phyloP scores from a whole-genome alignment of 495 filamentous ascomycete species.

The Copromyces sp. region DNA sequence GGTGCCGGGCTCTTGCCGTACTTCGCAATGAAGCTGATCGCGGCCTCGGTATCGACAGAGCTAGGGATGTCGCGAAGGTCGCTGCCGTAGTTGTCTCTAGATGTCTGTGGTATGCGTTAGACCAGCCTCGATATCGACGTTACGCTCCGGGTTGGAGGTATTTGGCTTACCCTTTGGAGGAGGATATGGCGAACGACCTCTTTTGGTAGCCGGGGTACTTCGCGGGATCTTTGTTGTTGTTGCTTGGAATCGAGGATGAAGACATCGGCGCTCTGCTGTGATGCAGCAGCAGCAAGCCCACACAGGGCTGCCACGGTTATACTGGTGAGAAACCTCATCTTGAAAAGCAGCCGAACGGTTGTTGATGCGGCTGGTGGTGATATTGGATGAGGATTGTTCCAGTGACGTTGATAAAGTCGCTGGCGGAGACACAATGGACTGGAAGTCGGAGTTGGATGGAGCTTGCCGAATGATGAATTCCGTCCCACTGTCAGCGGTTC shows the following conservation, averaged over 20 bases:
- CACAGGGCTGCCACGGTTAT: constrained; percentile 18
- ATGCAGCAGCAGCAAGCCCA: constrained; percentile 16
- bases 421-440: neutral
- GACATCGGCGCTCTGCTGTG: constrained; percentile 19
- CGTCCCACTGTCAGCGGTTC: neutral
- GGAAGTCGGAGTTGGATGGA: neutral
- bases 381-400: neutral
- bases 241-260: constrained; percentile 16
- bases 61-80: constrained; percentile 32
- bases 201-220: constrained; percentile 18
- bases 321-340: constrained; percentile 22
- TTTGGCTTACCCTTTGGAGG: constrained; percentile 18
- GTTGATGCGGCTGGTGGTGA: neutral
- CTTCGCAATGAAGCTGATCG: constrained; percentile 29
- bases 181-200: constrained; percentile 28
- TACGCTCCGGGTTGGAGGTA: neutral
- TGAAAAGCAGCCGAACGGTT: neutral
- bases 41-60: constrained; percentile 25
- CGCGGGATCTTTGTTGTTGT: constrained; percentile 6
- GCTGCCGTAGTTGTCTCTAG: constrained; percentile 23
- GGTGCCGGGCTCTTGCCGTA: constrained; percentile 30
- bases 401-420: neutral
- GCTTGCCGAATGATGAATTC: neutral
- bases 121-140: constrained; percentile 15
- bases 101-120: constrained; percentile 31